Evolutionary conservation across 257 asterid species (phyloP).

Genomic region (Solanum chilense): DNA sequence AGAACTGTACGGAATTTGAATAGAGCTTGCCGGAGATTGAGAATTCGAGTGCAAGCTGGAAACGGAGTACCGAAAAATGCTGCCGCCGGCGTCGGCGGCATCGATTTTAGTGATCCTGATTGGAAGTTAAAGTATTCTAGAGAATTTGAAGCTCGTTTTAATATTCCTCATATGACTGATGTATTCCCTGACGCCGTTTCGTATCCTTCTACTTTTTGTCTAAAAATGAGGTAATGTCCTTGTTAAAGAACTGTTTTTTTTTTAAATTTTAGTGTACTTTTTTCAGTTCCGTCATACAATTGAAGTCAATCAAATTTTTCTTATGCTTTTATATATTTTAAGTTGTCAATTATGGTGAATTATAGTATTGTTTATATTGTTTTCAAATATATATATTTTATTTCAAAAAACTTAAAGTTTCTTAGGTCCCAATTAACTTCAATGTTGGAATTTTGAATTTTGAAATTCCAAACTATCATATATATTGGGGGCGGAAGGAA

Average conservation of each 20-base stretch:
- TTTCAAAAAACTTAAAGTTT: background rate
- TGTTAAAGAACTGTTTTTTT: background rate
- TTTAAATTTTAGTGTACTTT: background rate
- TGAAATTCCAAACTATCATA: background rate
- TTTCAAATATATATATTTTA: background rate
- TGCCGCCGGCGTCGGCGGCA: background rate
- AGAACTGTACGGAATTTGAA: background rate
- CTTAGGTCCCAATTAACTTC: background rate
- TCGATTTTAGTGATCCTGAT: constrained; percentile 65
- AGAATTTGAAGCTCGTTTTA: constrained; percentile 64
- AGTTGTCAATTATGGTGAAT: background rate
- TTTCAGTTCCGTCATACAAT: background rate
- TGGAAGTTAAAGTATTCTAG: constrained; percentile 63
- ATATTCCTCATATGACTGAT: constrained; percentile 60
- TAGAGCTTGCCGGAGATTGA: constrained; percentile 6
- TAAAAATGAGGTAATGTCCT: constrained; percentile 51
- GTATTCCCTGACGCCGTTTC: constrained; percentile 44
- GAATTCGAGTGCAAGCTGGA: constrained; percentile 17
- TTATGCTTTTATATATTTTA: background rate
- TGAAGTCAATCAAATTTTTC: background rate
- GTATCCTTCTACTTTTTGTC: constrained; percentile 78
- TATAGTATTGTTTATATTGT: background rate
- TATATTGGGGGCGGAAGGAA: background rate
- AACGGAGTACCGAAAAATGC: background rate
- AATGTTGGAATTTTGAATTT: background rate